Percentiles rank a stretch among this genome's conserved stretches.
phyloP scores from a whole-genome alignment of 805 yeast genomes.

The Cyberlindnera sargentensis region DNA sequence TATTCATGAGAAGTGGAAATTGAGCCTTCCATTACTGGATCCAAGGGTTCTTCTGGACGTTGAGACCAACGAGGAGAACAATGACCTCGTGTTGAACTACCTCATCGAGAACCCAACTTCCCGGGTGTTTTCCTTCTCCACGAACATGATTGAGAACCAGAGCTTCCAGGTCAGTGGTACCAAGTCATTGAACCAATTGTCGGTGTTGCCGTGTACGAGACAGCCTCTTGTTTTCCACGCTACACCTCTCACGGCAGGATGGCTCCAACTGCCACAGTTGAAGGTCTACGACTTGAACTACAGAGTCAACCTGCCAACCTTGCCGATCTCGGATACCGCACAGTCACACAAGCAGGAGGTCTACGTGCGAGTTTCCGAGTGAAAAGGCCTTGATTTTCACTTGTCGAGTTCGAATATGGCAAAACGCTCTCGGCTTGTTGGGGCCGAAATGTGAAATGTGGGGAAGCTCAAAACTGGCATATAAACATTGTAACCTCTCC shows the following conservation, averaged over 20 bases:
- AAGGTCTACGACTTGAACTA: conserved; percentile 63
- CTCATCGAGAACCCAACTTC: conserved; percentile 72
- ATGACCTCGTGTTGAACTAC: conserved; percentile 33
- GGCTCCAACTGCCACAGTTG: conserved; percentile 48
- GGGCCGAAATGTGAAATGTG: too few relatives aligned
- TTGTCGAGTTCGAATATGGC: too few relatives aligned
- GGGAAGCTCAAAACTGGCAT: too few relatives aligned
- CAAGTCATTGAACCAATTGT: conserved; percentile 16
- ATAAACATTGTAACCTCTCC: too few relatives aligned
- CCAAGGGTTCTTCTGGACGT: conserved; percentile 56
- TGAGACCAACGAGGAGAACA: conserved; percentile 15
- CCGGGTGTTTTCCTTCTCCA: conserved; percentile 55
- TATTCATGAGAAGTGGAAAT: conserved; percentile 37
- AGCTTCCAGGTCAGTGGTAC: conserved; percentile 32
- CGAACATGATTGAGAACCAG: conserved; percentile 33
- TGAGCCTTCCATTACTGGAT: conserved; percentile 56
- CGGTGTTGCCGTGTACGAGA: conserved; percentile 55
- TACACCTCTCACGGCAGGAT: conserved; percentile 12
- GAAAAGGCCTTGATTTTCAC: neutral
- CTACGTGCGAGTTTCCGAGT: conserved; percentile 5
- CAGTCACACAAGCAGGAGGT: conserved; percentile 24
- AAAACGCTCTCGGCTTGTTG: too few relatives aligned
- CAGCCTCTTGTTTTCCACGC: conserved; percentile 33
- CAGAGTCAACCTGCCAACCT: conserved; percentile 52
- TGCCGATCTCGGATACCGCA: conserved; percentile 32